These are phyloP conservation scores for Aspergillus pseudoviridinutans DNA, from an alignment of 2,329 filamentous ascomycete genomes.

Conservation along the genomic window DNA sequence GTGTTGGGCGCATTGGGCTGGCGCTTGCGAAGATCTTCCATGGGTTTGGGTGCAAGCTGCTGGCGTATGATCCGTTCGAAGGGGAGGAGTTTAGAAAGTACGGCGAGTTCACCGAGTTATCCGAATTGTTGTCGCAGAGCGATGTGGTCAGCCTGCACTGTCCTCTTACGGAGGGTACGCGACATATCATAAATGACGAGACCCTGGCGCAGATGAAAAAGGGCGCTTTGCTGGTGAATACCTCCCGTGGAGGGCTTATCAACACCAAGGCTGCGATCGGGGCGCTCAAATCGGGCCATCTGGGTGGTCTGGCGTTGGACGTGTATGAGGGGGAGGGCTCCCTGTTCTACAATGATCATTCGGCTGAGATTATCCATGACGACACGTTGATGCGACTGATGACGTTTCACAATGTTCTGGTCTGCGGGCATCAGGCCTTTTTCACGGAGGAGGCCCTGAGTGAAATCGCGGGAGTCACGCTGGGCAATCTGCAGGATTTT, in stretches of 20 bases:
- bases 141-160: conserved; percentile 66
- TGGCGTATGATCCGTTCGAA: conserved; percentile 59
- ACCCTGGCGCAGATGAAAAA: conserved; percentile 55
- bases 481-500: conserved; percentile 50
- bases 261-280: conserved; percentile 57
- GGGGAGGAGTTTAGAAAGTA: conserved; percentile 46
- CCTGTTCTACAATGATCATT: conserved; percentile 64
- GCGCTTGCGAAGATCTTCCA: conserved; percentile 58
- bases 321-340: conserved; percentile 61
- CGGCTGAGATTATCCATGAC: conserved; percentile 62
- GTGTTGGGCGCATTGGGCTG: conserved; percentile 63
- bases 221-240: conserved; percentile 60
- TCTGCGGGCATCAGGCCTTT: conserved; percentile 67
- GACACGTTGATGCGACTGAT: conserved; percentile 63
- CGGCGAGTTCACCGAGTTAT: conserved; percentile 53
- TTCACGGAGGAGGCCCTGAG: conserved; percentile 63
- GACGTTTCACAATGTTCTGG: conserved; percentile 64
- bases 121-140: conserved; percentile 51
- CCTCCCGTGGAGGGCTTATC: conserved; percentile 62
- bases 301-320: conserved; percentile 62
- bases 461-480: conserved; percentile 60
- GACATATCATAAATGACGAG: conserved; percentile 56
- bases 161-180: conserved; percentile 58
- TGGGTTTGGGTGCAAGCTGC: conserved; percentile 61
- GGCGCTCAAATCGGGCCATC: conserved; percentile 56